These are phyloP conservation scores for Cardiospermum halicacabum DNA, from an alignment of 345 rosid genomes.

Conservation along the genomic window DNA sequence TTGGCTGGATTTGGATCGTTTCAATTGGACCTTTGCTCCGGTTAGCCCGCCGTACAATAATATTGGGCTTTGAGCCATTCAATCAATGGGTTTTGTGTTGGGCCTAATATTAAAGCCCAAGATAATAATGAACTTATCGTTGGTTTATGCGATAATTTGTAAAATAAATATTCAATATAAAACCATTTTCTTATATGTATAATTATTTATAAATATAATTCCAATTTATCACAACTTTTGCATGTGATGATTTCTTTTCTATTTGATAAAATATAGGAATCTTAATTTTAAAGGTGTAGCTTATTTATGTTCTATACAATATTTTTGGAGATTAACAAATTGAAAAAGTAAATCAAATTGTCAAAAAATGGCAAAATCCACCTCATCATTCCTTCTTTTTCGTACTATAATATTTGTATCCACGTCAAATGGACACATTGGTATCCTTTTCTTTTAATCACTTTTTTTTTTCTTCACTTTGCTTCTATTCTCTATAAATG, in stretches of 20 bases:
- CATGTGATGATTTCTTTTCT: not conserved
- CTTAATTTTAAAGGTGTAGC: constrained; percentile 12
- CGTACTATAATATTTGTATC: constrained; percentile 10
- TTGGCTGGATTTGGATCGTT: too few species aligned
- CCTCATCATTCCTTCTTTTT: not conserved
- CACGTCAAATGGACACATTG: constrained; percentile 11
- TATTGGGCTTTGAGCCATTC: too few species aligned
- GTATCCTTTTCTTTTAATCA: constrained; percentile 7
- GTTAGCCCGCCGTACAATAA: too few species aligned
- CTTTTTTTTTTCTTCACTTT: constrained; percentile 11
- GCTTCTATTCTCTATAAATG: constrained; percentile 12
- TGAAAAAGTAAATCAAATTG: not conserved
- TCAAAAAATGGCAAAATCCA: not conserved
- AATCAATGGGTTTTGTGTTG: too few species aligned
- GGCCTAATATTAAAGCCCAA: too few species aligned
- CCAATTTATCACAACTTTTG: not conserved
- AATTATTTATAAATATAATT: too few species aligned
- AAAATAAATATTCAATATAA: too few species aligned
- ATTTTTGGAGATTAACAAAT: not conserved
- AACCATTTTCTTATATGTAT: too few species aligned
- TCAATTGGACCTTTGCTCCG: too few species aligned
- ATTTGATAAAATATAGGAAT: not conserved
- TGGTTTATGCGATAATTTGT: too few species aligned
- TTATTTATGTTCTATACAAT: not conserved
- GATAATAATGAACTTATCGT: too few species aligned